phyloP scores from a whole-genome alignment of 1,139 yeast genomes.

The Scheffersomyces segobiensis region DNA sequence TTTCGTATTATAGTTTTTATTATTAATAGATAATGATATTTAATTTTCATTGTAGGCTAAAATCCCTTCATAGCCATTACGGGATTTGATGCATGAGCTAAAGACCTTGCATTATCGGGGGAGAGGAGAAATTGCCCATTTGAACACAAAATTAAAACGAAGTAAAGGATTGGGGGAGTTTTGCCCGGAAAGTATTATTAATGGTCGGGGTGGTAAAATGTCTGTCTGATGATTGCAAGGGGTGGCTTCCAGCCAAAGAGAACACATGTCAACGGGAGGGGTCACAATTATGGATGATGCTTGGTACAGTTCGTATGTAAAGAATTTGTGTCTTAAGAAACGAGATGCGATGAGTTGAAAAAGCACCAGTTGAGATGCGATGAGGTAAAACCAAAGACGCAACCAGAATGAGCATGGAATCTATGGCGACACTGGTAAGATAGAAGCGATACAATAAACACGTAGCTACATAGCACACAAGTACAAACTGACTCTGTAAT shows the following conservation, averaged over 20 bases:
- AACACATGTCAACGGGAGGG: background rate
- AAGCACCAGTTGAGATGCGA: background rate
- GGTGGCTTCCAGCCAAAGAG: background rate
- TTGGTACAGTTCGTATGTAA: background rate
- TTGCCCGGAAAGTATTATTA: background rate
- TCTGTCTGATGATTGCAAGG: background rate
- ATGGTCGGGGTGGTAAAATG: background rate
- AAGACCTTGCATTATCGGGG: background rate
- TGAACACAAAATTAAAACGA: background rate
- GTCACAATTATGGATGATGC: background rate
- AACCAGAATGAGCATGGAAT: background rate
- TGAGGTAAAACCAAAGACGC: background rate
- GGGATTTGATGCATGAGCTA: background rate
- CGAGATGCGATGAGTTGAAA: background rate
- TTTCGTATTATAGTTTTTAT: slow-evolving; percentile 23
- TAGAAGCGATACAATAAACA: background rate
- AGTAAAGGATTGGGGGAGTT: background rate
- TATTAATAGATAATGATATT: slow-evolving; percentile 31
- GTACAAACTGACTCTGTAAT: too few species aligned
- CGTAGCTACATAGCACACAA: too few species aligned
- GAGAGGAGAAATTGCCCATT: background rate
- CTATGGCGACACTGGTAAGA: background rate
- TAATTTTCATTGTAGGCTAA: slow-evolving; percentile 1
- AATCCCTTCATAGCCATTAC: background rate
- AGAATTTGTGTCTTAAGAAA: background rate